Evolutionary conservation across 257 asterid species (phyloP), one percentile per base, ranked within the genome.

Genomic region (Rubia yunnanensis): DNA sequence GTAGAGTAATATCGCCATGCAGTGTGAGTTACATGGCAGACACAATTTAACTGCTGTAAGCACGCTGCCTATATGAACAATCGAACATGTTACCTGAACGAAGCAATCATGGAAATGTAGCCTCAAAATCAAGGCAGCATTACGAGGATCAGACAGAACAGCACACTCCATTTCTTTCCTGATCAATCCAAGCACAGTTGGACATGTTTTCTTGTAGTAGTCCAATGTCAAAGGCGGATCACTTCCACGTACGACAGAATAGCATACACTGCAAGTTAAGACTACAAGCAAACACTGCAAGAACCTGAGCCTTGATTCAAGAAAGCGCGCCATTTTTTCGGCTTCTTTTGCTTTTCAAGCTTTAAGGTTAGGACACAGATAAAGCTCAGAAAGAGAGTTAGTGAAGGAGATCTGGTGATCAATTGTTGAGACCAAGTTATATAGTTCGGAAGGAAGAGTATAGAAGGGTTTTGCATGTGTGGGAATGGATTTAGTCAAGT

Each of bases 141-240:
- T 84, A 14, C 95, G 92, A 10, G 98, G 95, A 82, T 92, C 85
- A 67, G 96, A 84, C 10, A 89, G 84, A 41, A 87, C 96, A 9
- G 86, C 89, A 27, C 98, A 92, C 53, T 92, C 95, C 96, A 87
- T 88, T 76, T 89, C 98, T 65, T 76, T 92, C 80, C 86, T 72
- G 6, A 92, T 84, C 2, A 82, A 65, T 28, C 85, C 95, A 10
- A 82, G 81, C 32, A 81, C 80, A 6, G 74, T 68, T 0, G 95
- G 98, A 67, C 96, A 92, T 5, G 85, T 80, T 6, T 85, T 69
- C 48, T 81, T 77, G 70, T 92, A 92, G 78, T 85, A 92, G 63
- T 85, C 98, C 46, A 88, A 71, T 39, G 86, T 83, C 62, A 92
- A 66, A 71, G 78, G 85, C 13, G 88, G 88, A 66, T 92, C 88